These are phyloP conservation scores for Cubamyces sp. DNA, from an alignment of 768 basidiomycete genomes.

Conservation along the genomic window DNA sequence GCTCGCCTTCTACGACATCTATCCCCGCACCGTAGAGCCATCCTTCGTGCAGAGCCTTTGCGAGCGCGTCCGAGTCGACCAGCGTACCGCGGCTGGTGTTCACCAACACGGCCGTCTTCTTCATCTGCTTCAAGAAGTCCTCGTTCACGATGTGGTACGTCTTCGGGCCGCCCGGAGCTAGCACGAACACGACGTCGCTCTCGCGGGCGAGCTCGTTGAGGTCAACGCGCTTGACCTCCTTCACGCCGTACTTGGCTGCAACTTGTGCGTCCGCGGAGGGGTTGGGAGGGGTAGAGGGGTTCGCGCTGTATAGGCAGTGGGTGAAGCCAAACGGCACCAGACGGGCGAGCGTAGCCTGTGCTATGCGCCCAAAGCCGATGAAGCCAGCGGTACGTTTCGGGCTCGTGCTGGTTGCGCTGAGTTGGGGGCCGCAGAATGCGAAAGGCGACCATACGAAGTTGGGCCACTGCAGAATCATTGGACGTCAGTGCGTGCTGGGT, in stretches of 20 bases:
- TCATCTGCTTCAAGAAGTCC: constrained; percentile 81
- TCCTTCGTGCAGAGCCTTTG: constrained; percentile 70
- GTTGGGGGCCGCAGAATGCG: constrained; percentile 80
- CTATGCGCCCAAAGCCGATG: constrained; percentile 94
- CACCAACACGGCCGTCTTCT: constrained; percentile 77
- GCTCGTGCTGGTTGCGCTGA: constrained; percentile 55
- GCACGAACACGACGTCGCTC: constrained; percentile 84
- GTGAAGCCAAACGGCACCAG: constrained; percentile 84
- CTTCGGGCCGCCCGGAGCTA: constrained; percentile 72
- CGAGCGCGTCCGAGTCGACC: constrained; percentile 89
- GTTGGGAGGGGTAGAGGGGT: constrained; percentile 53
- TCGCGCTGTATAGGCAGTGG: constrained; percentile 68
- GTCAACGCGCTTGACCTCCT: constrained; percentile 56
- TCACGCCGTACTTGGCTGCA: constrained; percentile 35
- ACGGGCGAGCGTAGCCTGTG: constrained; percentile 79
- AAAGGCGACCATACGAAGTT: constrained; percentile 80
- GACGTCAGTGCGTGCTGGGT: not conserved
- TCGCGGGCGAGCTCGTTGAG: constrained; percentile 71
- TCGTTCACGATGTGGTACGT: constrained; percentile 79
- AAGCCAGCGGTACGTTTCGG: constrained; percentile 79
- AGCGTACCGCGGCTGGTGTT: constrained; percentile 86
- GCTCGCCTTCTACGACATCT: constrained; percentile 95
- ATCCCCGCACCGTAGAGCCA: constrained; percentile 93
- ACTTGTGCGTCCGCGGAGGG: constrained; percentile 42
- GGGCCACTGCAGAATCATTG: constrained; percentile 67